Evolutionary conservation across 257 asterid species (phyloP), one percentile per base, ranked within the genome.

Genomic region (Solanum chiquidenum): DNA sequence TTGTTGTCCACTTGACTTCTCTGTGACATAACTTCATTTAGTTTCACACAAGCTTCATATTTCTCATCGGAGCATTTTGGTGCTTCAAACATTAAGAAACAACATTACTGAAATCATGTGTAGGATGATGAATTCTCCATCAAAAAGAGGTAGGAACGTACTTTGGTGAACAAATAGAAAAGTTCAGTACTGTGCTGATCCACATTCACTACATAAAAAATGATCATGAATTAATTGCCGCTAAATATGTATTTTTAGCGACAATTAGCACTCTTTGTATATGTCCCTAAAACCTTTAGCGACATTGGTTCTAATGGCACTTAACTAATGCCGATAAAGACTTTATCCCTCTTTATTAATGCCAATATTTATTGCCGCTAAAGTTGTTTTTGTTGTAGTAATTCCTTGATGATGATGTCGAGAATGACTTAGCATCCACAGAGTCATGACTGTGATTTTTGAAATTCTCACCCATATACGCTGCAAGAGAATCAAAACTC

Each of bases 141-240:
- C 1, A 8, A 79, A 79, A 27, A 16, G 38, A 44, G 66, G 27
- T 44, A 27, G 35, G 12, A 79, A 44, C 66, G 10, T 44, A 95
- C 99, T 98, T 96, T 96, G 87, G 93, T 93, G 98, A 98, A 94
- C 86, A 94, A 94, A 85, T 96, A 96, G 86, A 96, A 77, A 46
- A 96, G 94, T 90, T 95, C 99, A 86, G 98, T 95, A 85, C 93
- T 98, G 0, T 97, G 96, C 87, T 96, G 99, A 88, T 94, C 93
- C 85, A 94, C 92, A 75, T 90, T 91, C 90, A 29, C 31, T 29
- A 29, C 31, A 29, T 29, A 29, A 29, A 29, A 29, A 1, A 29
- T 29, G 31, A 29, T 29, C 31, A 29, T 29, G 31, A 29, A 29
- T 29, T 29, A 29, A 29, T 29, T 29, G 31, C 31, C 31, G 31